phyloP scores from a whole-genome alignment of 1,284 basidiomycete species.

The Pseudozyma pruni region DNA sequence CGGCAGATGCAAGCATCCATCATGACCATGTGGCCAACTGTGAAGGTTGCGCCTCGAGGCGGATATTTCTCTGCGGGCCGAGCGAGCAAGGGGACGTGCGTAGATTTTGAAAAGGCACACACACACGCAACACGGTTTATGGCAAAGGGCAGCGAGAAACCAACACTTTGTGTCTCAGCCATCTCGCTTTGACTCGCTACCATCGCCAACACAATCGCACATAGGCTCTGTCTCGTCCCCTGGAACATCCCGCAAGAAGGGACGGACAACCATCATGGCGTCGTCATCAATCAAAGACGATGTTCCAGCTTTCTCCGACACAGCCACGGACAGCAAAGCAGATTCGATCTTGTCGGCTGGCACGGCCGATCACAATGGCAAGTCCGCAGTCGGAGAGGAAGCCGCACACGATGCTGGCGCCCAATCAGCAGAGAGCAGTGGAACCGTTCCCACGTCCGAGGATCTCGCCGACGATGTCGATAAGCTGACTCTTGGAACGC shows the following conservation, averaged over 20 bases:
- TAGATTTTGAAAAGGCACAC: slow-evolving; percentile 1
- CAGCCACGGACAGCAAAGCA: slow-evolving; percentile 4
- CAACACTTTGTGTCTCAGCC: slow-evolving; percentile 14
- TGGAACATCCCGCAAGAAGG: no score
- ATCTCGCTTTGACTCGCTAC: background rate
- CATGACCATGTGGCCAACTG: no score
- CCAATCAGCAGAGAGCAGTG: background rate
- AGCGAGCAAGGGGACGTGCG: slow-evolving; percentile 20
- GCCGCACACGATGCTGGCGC: background rate
- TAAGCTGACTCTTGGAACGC: slow-evolving; percentile 7
- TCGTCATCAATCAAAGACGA: slow-evolving; percentile 13
- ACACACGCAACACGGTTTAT: slow-evolving; percentile 8
- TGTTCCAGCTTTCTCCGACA: background rate
- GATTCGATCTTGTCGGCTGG: background rate
- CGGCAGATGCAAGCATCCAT: no score
- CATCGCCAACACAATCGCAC: background rate
- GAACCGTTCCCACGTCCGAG: no score
- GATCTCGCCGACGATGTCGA: slow-evolving; percentile 6
- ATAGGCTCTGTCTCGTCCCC: background rate
- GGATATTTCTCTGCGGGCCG: background rate
- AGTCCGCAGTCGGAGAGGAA: background rate
- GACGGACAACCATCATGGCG: slow-evolving; percentile 6
- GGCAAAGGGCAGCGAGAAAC: slow-evolving; percentile 3
- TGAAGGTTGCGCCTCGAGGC: background rate
- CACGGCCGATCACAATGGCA: background rate